These are phyloP conservation scores for Aureobasidium zeae DNA, from an alignment of 2,329 filamentous ascomycete genomes.

Conservation along the genomic window DNA sequence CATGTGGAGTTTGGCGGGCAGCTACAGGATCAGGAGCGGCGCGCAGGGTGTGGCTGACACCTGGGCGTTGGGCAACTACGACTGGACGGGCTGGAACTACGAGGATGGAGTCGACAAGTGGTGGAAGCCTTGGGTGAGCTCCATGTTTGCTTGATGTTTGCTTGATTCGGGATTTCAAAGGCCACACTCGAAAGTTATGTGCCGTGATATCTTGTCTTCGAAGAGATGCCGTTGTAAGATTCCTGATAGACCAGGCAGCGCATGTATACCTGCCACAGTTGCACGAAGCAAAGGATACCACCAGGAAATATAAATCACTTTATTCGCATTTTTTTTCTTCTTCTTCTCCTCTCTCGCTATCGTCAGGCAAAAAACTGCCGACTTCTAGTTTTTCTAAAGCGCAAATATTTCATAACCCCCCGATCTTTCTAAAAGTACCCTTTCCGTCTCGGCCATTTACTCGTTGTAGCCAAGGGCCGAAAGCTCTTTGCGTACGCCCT, in stretches of 20 bases:
- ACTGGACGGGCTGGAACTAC: slow-evolving; percentile 42
- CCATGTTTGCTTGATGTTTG: slow-evolving; percentile 28
- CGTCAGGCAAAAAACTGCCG: too few relatives aligned
- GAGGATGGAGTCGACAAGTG: slow-evolving; percentile 38
- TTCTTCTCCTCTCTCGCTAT: too few relatives aligned
- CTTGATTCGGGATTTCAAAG: too few relatives aligned
- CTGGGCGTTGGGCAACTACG: slow-evolving; percentile 41
- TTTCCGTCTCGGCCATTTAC: background rate
- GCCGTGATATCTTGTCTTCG: too few relatives aligned
- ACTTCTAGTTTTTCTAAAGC: too few relatives aligned
- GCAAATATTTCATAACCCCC: too few relatives aligned
- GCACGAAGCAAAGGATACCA: background rate
- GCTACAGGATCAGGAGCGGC: slow-evolving; percentile 39
- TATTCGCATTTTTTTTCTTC: background rate
- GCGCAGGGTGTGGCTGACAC: slow-evolving; percentile 39
- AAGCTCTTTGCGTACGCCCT: slow-evolving; percentile 73
- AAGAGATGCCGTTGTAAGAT: too few relatives aligned
- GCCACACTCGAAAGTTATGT: too few relatives aligned
- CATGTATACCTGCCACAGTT: background rate
- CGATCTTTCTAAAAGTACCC: too few relatives aligned
- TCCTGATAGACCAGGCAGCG: background rate
- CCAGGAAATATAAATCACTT: background rate
- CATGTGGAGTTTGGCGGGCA: slow-evolving; percentile 43
- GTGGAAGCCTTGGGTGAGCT: slow-evolving; percentile 44
- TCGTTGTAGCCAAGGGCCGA: slow-evolving; percentile 18